A percentile compares a stretch with the other conserved stretches of the same genome.
Conservation (phyloP, 345 rosid genomes). For the Lagerstroemia speciosa region DNA sequence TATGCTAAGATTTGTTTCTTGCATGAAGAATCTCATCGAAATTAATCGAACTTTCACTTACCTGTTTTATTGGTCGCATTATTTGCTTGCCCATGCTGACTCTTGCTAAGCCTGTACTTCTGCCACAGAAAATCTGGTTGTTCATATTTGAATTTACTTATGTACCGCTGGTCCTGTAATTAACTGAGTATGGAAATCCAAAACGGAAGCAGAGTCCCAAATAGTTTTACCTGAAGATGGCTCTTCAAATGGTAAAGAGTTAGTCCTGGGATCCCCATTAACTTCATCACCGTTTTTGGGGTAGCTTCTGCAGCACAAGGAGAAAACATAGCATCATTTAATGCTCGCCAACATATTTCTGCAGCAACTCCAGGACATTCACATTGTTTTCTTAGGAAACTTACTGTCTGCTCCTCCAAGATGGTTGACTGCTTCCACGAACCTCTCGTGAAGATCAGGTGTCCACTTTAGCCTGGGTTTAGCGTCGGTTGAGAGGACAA, state of each 20-base stretch:
- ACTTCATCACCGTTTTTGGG: constrained; percentile 28
- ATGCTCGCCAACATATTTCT: not conserved
- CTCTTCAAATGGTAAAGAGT: constrained; percentile 32
- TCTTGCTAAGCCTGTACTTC: constrained; percentile 28
- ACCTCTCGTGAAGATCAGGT: constrained; percentile 24
- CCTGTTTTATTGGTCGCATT: constrained; percentile 3
- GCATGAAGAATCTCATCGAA: not conserved
- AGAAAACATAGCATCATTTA: constrained; percentile 1
- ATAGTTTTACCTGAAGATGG: constrained; percentile 26
- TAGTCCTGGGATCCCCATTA: constrained; percentile 31
- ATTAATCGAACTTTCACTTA: not conserved
- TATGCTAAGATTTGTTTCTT: not conserved
- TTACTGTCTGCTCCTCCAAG: constrained; percentile 31
- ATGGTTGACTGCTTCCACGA: constrained; percentile 28
- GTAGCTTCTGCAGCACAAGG: constrained; percentile 23
- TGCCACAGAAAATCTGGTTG: constrained; percentile 1
- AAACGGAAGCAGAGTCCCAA: not conserved
- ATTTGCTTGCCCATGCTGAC: constrained; percentile 15
- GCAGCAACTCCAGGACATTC: not conserved
- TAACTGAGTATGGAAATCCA: not conserved
- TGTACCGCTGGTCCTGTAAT: not conserved
- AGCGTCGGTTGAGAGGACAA: constrained; percentile 29
- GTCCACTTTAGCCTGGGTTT: constrained; percentile 32
- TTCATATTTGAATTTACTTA: not conserved
- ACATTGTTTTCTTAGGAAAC: not conserved